Percentiles rank a stretch among this genome's conserved stretches.
Conservation (phyloP, 2,329 filamentous ascomycete genomes). For the Ilyonectria robusta region DNA sequence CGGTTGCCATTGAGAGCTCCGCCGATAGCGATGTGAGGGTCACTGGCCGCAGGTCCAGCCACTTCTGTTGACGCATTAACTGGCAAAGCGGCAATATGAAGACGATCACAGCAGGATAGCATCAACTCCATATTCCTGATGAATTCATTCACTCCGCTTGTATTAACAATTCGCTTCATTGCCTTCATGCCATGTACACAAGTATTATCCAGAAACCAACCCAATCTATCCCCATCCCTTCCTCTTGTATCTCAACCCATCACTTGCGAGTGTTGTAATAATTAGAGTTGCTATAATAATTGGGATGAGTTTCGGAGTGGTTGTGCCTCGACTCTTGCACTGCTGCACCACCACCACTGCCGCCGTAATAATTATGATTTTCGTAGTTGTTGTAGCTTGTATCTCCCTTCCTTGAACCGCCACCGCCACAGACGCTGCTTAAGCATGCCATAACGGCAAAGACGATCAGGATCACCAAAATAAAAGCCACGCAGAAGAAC, state of each 20-base stretch:
- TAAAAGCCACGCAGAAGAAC: conserved; percentile 31
- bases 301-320: neutral
- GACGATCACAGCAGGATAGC: too few species aligned
- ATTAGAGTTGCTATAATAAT: conserved; percentile 1
- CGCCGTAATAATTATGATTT: neutral
- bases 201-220: neutral
- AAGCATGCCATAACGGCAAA: conserved; percentile 26
- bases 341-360: neutral
- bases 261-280: conserved; percentile 1
- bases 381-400: neutral
- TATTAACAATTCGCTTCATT: neutral
- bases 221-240: neutral
- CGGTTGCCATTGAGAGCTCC: neutral
- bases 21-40: too few species aligned
- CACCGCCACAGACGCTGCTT: conserved; percentile 6
- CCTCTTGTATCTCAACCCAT: neutral
- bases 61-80: too few species aligned
- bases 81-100: too few species aligned
- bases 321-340: neutral
- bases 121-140: too few species aligned
- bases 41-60: too few species aligned
- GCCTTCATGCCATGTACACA: neutral
- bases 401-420: conserved; percentile 4
- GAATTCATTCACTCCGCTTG: neutral
- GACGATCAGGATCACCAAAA: conserved; percentile 17